Percentiles rank a stretch among this genome's conserved stretches.
phyloP scores from a whole-genome alignment of 768 basidiomycete genomes.

The Leucocoprinus birnbaumii region DNA sequence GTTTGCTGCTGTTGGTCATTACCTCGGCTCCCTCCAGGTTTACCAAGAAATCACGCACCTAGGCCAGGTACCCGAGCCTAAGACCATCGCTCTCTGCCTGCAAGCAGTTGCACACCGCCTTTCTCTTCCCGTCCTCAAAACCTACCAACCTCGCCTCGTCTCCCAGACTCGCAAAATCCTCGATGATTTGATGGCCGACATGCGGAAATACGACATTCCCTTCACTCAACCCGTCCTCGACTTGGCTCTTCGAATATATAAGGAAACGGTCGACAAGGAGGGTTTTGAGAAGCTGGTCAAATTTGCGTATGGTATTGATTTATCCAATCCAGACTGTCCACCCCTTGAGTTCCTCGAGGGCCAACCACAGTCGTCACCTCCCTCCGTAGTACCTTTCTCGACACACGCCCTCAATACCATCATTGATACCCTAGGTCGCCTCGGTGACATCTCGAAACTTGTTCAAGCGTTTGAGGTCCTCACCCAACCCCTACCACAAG shows the following conservation, averaged over 20 bases:
- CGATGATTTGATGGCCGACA: slow-evolving; percentile 51
- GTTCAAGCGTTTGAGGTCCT: slow-evolving; percentile 78
- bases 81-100: slow-evolving; percentile 63
- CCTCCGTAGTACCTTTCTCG: slow-evolving; percentile 45
- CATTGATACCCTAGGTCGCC: slow-evolving; percentile 65
- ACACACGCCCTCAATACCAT: slow-evolving; percentile 70
- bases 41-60: slow-evolving; percentile 52
- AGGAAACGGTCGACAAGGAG: slow-evolving; percentile 54
- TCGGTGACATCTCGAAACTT: slow-evolving; percentile 60
- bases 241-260: slow-evolving; percentile 64
- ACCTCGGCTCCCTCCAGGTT: slow-evolving; percentile 54
- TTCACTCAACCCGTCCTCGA: slow-evolving; percentile 65
- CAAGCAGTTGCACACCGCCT: slow-evolving; percentile 71
- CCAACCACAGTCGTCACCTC: slow-evolving; percentile 12
- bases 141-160: slow-evolving; percentile 31
- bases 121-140: slow-evolving; percentile 48
- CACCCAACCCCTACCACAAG: slow-evolving; percentile 63
- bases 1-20: slow-evolving; percentile 75
- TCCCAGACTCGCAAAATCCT: slow-evolving; percentile 45
- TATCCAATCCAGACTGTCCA: slow-evolving; percentile 67
- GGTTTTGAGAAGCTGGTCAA: slow-evolving; percentile 61
- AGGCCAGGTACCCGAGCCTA: slow-evolving; percentile 44
- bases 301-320: slow-evolving; percentile 73
- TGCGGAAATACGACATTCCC: slow-evolving; percentile 44
- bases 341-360: slow-evolving; percentile 44